Evolutionary conservation across 2,329 filamentous ascomycete genomes (phyloP), one percentile per base, ranked within the genome.

Genomic region (Paecilomyces formosus): DNA sequence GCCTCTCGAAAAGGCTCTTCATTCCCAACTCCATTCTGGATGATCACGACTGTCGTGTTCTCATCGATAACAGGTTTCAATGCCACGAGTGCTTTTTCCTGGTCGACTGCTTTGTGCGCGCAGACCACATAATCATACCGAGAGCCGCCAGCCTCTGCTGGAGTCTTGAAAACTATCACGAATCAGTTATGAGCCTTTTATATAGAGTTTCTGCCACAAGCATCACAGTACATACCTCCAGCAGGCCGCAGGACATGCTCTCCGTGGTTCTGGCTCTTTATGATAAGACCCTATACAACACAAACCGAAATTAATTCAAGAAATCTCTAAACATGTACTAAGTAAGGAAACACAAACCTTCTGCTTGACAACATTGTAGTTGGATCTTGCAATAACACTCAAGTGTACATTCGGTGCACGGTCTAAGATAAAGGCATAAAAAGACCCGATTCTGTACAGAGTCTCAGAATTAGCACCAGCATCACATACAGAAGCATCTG

Each of bases 351-450:
- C 6, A 56, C 65, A 39, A 60, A 77, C 76, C 61, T 77, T 69
- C 12, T 66, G 59, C 24, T 72, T 70, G 2, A 79, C 75, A 7
- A 72, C 75, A 4, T 77, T 71, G 53, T 78, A 78, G 55, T 79
- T 79, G 0, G 77, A 79, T 59, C 77, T 72, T 8, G 77, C 77
- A 12, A 77, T 72, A 0, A 79, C 77, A 0, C 74, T 76, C 15
- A 79, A 59, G 4, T 70, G 71, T 8, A 79, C 74, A 22, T 69
- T 70, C 2, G 74, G 61, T 31, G 68, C 71, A 2, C 78, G 75
- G 56, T 72, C 76, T 0, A 84, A 64, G 35, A 84, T 77, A 59
- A 83, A 84, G 7, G 81, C 79, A 63, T 85, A 85, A 62, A 85
- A 84, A 1, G 81, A 82, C 28, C 82, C 82, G 55, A 84, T 83